These are phyloP conservation scores for Colletotrichum brevisporum DNA, from an alignment of 2,329 filamentous ascomycete genomes.

Conservation along the genomic window DNA sequence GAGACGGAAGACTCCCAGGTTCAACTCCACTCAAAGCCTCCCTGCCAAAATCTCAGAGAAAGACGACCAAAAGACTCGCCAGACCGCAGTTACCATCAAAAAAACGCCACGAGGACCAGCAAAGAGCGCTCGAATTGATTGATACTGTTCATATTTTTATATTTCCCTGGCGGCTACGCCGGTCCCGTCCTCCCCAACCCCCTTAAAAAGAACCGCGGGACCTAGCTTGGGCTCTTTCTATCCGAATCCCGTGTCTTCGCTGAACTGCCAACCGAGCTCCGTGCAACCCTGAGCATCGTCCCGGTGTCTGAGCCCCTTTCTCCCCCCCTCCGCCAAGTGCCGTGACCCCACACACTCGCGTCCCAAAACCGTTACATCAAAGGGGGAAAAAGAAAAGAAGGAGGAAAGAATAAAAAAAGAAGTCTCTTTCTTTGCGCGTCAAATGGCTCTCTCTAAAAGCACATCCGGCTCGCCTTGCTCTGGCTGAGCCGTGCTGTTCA, in stretches of 20 bases:
- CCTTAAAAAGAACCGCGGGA: too few species aligned
- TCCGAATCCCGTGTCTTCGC: neutral
- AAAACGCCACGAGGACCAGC: too few species aligned
- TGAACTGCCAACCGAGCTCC: conserved; percentile 20
- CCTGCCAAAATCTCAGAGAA: too few species aligned
- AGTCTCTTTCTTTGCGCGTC: conserved; percentile 31
- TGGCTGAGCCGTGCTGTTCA: conserved; percentile 35
- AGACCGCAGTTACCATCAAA: too few species aligned
- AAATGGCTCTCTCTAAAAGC: conserved; percentile 39
- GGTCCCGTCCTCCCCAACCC: neutral
- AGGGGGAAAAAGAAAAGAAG: neutral
- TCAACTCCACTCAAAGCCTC: too few species aligned
- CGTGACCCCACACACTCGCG: neutral
- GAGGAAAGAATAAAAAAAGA: conserved; percentile 5
- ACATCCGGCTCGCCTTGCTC: conserved; percentile 18
- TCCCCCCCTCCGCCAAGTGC: neutral
- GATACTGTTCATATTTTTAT: conserved; percentile 8
- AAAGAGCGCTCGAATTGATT: too few species aligned
- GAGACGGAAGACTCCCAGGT: too few species aligned
- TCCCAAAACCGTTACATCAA: conserved; percentile 17
- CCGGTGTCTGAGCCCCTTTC: neutral
- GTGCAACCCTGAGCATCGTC: neutral
- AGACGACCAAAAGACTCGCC: too few species aligned
- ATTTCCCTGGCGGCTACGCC: conserved; percentile 4
- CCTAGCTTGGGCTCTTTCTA: conserved; percentile 12